Conservation (phyloP, 768 basidiomycete species). For the Leccinum ochraceum region DNA sequence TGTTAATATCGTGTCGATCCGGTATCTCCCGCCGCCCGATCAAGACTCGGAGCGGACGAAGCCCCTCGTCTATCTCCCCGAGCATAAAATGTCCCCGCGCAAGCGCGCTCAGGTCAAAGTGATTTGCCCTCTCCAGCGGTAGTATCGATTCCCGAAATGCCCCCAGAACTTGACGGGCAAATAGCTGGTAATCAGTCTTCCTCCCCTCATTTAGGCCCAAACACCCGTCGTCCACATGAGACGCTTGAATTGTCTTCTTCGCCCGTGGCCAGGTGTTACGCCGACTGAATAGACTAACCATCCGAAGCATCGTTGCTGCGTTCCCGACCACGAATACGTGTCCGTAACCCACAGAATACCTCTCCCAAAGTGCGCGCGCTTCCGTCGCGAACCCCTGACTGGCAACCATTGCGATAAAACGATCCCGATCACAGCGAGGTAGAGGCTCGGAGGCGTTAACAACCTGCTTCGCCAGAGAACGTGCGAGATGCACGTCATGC, state of each 20-base stretch:
- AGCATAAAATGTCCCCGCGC: conserved; percentile 64
- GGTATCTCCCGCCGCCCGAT: conserved; percentile 52
- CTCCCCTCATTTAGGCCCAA: conserved; percentile 4
- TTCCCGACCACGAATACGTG: conserved; percentile 44
- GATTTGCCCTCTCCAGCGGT: conserved; percentile 49
- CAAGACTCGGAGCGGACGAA: conserved; percentile 48
- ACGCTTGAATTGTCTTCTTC: not conserved
- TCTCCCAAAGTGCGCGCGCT: conserved; percentile 59
- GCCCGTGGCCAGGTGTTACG: conserved; percentile 24
- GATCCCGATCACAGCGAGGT: conserved; percentile 45
- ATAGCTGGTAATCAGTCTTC: conserved; percentile 28
- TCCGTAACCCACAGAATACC: conserved; percentile 47
- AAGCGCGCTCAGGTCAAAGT: conserved; percentile 56
- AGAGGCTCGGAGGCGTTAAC: conserved; percentile 43
- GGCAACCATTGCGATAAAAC: conserved; percentile 50
- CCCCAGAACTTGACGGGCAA: conserved; percentile 47
- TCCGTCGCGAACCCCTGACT: conserved; percentile 45
- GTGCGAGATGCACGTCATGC: conserved; percentile 46
- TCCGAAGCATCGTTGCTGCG: conserved; percentile 40
- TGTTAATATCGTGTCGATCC: conserved; percentile 65
- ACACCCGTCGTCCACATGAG: conserved; percentile 1
- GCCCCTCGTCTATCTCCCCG: conserved; percentile 47
- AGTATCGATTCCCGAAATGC: conserved; percentile 45
- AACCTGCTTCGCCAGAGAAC: conserved; percentile 51
- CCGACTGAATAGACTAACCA: conserved; percentile 44